Evolutionary conservation across 768 basidiomycete genomes (phyloP).

Genomic region (Megacollybia marginata): DNA sequence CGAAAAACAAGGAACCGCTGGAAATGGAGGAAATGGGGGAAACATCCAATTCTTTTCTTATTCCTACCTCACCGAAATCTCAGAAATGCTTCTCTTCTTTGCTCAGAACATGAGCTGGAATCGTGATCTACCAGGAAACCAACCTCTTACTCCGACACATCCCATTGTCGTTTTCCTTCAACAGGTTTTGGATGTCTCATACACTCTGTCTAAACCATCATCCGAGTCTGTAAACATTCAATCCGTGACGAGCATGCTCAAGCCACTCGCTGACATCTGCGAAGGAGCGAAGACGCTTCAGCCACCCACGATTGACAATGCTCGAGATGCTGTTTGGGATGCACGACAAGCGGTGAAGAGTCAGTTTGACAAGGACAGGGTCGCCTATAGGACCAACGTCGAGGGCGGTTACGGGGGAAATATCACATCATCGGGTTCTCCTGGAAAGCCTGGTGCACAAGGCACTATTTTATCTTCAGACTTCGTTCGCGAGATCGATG

Average conservation of each 20-base stretch:
- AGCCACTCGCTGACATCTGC: background rate
- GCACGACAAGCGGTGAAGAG: background rate
- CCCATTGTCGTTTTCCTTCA: no score
- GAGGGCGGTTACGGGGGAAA: background rate
- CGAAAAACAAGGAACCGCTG: background rate
- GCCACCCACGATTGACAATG: background rate
- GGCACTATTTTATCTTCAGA: background rate
- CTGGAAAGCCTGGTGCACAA: background rate
- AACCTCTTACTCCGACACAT: no score
- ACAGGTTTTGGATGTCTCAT: no score
- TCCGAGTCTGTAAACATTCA: background rate
- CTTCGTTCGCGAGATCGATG: background rate
- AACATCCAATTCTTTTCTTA: background rate
- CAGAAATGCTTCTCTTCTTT: background rate
- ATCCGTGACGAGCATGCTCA: background rate
- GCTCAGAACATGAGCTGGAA: background rate
- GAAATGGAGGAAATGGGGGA: background rate
- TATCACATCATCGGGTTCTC: background rate
- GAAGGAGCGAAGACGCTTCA: background rate
- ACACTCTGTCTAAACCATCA: background rate
- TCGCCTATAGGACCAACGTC: background rate
- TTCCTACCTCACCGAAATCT: background rate
- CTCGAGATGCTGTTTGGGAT: conserved; percentile 1
- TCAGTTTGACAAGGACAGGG: background rate
- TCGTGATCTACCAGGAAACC: background rate